Percentiles rank a stretch among this genome's conserved stretches.
Evolutionary conservation across 2,329 filamentous ascomycete genomes (phyloP).

Genomic region (Dactylellina parvicollis): DNA sequence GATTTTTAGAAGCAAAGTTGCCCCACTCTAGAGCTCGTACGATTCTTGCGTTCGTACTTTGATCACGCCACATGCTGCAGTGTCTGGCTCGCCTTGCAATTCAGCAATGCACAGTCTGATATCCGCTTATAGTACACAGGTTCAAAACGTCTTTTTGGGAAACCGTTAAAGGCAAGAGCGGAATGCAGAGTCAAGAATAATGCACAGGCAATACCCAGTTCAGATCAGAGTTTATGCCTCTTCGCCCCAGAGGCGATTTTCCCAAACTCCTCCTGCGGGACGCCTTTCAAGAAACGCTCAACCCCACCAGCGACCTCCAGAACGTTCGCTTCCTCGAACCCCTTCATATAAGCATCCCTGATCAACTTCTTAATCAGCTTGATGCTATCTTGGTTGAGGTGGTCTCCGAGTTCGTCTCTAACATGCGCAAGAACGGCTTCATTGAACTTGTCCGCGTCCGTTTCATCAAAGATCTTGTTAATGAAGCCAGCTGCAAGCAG

Average conservation of each 20-base stretch:
- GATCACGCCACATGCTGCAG: too few relatives aligned
- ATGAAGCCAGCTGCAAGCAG: slow-evolving; percentile 81
- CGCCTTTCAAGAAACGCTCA: slow-evolving; percentile 78
- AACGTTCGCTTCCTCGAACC: slow-evolving; percentile 79
- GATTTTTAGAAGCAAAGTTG: too few relatives aligned
- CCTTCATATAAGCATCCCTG: slow-evolving; percentile 74
- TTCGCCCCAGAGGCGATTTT: slow-evolving; percentile 88
- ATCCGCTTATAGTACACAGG: too few relatives aligned
- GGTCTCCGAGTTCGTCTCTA: slow-evolving; percentile 79
- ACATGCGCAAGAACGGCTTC: slow-evolving; percentile 79
- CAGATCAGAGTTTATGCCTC: slow-evolving; percentile 82
- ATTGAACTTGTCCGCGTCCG: slow-evolving; percentile 75
- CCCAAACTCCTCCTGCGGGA: slow-evolving; percentile 88
- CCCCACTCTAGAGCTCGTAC: too few relatives aligned
- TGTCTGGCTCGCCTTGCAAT: too few relatives aligned
- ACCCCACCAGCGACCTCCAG: slow-evolving; percentile 86
- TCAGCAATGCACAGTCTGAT: too few relatives aligned
- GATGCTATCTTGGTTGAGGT: slow-evolving; percentile 82
- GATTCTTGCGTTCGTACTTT: too few relatives aligned
- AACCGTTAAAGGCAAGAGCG: too few relatives aligned
- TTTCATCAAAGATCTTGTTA: slow-evolving; percentile 78
- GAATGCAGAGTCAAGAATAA: background rate
- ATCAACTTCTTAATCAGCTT: slow-evolving; percentile 86
- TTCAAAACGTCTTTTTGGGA: too few relatives aligned
- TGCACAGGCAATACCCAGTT: background rate